Base-by-base conservation (phyloP, 257 asterid genomes). In the Mitragyna speciosa region DNA sequence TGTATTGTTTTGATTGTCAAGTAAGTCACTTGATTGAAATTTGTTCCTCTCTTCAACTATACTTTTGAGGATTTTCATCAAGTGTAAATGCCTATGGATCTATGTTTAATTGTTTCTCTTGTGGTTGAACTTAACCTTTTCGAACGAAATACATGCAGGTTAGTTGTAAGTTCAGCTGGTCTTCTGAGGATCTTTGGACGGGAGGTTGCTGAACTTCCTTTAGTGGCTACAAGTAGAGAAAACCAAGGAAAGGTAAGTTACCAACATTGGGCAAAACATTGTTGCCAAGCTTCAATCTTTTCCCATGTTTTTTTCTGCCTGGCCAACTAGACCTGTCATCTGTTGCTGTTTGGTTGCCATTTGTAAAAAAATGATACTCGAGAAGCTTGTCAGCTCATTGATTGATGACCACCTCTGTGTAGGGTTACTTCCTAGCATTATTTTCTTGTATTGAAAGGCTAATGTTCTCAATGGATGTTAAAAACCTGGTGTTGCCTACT, bases 131-230 rank as follows among this genome's bases (percentile, higher is more conserved):
- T 19, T n/a, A 61, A 43, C 30, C 20, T 31, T 17, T 28, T 19
- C 24, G 56, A 61, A 43, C 33, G 65, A 33, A 82, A 73, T 82
- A 78, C 66, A 10, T 82, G 87, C 93, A 96, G 98, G 86, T 91
- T 97, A 65, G 88, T 92, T 54, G 97, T 96, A 58, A 96, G 92
- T 78, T 96, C 99, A 41, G 99, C 99, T 84, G 97, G 94, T 81
- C 98, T 96, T 89, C 84, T 96, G 81, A 88, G 99, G 89, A 86
- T 94, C 72, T 92, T 94, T 82, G 99, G 99, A 70, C 85, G 70
- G 80, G 97, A 94, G 85, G 95, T 87, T 87, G 99, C 99, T 73
- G 99, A 96, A 87, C 97, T 96, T 77, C 99, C 99, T 72, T 85
- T 96, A 76, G 99, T 92, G 77, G 99, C 99, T 78, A 96, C 99